A percentile compares a stretch with the other conserved stretches of the same genome.
Evolutionary conservation across 2,329 filamentous ascomycete species (phyloP).

Genomic region (Aspergillus pseudotamarii): DNA sequence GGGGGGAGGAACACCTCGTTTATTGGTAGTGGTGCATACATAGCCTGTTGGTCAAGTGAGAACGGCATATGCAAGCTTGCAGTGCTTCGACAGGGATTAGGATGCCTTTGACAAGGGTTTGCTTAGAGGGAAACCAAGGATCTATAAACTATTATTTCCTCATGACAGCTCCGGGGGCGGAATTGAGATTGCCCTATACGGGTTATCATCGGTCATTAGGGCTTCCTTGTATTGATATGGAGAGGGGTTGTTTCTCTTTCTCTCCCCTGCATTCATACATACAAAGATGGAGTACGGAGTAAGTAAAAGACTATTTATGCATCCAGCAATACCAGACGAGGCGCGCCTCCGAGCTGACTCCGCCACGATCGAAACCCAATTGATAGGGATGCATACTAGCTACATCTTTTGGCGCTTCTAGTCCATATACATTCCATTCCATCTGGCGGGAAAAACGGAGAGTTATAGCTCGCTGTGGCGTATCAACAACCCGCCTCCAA

Average conservation of each 20-base stretch:
- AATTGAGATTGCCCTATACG: background rate
- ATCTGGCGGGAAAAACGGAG: background rate
- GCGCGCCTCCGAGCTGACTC: background rate
- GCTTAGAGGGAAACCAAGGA: background rate
- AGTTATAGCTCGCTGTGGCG: background rate
- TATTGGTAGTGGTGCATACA: conserved; percentile 12
- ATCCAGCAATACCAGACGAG: background rate
- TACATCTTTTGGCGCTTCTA: background rate
- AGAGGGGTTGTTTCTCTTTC: background rate
- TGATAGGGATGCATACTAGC: background rate
- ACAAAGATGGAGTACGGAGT: background rate
- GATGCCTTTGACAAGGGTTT: conserved; percentile 7
- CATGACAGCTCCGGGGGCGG: background rate
- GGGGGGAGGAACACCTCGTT: conserved; percentile 7
- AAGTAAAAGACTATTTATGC: background rate
- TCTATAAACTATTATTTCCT: background rate
- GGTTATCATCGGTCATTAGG: background rate
- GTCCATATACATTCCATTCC: background rate
- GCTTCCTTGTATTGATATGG: background rate
- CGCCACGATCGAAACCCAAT: conserved; percentile 5
- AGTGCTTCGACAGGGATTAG: conserved; percentile 8
- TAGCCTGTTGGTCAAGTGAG: conserved; percentile 19
- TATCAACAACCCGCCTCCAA: background rate
- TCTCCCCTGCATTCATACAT: background rate
- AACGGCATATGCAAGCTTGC: conserved; percentile 8